Evolutionary conservation across 2,329 filamentous ascomycete species (phyloP), one percentile per base, ranked within the genome.

Genomic region (Ophiostoma ips): DNA sequence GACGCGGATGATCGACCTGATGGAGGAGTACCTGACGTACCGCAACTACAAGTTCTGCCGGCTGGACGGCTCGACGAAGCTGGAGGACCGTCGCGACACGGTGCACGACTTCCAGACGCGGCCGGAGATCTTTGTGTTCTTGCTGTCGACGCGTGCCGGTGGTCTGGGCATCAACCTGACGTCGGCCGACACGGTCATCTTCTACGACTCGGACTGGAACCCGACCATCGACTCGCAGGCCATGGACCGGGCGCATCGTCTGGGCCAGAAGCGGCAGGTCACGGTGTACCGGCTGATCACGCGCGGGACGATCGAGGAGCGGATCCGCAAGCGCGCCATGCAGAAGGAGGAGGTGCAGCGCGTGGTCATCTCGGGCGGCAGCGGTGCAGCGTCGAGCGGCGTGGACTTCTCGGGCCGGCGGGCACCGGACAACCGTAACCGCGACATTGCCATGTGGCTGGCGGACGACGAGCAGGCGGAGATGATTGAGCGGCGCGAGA

Each of bases 121-220:
- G 36, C 85, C 87, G 0, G 89, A 95, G 16, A 95, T 96, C 58
- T 98, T 98, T 64, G 87, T 98, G 59, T 98, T 98, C 76, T 71
- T 98, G 34, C 73, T 98, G 37, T 95, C 88, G 18, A 98, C 92
- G 0, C 88, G 92, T 67, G 92, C 92, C 35, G 92, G 92, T 78
- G 92, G 92, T 72, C 76, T 98, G 18, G 92, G 92, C 70, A 98
- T 98, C 73, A 98, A 98, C 62, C 71, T 98, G 58, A 96, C 92
- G 6, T 84, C 86, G 48, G 92, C 92, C 18, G 92, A 98, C 64
- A 98, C 92, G 0, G 92, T 98, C 68, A 96, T 98, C 67, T 98
- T 98, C 71, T 98, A 98, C 74, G 92, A 98, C 64, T 94, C 87
- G 11, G 92, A 98, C 66, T 98, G 92, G 92, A 98, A 98, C 64